phyloP scores from a whole-genome alignment of 257 asterid genomes.

The Nicotiana tabacum region DNA sequence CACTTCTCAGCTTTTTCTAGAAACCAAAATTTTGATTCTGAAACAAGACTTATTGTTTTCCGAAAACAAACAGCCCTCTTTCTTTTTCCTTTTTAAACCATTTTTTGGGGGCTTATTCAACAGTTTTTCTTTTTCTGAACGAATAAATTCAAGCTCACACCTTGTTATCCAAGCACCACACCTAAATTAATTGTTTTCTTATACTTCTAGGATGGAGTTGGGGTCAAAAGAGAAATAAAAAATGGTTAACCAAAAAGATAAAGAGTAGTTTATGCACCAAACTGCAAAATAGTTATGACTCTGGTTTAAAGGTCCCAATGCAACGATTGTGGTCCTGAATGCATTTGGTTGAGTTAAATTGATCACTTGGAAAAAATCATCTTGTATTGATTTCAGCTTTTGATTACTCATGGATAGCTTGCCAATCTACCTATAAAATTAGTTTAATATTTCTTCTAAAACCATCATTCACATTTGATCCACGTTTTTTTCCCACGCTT shows the following conservation, averaged over 20 bases:
- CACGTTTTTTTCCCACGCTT: not conserved
- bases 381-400: not conserved
- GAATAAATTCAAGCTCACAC: not conserved
- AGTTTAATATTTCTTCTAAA: not conserved
- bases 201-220: not conserved
- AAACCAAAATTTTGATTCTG: not conserved
- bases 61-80: not conserved
- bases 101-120: not conserved
- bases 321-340: too few relatives aligned
- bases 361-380: too few relatives aligned
- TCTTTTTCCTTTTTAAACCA: not conserved
- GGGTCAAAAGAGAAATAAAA: not conserved
- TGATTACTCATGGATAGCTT: not conserved
- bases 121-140: not conserved
- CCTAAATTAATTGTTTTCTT: not conserved
- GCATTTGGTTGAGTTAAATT: too few relatives aligned
- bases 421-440: not conserved
- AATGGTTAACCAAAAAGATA: not conserved
- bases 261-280: too few relatives aligned
- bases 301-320: too few relatives aligned
- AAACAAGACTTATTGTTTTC: not conserved
- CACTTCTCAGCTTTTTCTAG: not conserved
- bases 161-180: not conserved
- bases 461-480: not conserved
- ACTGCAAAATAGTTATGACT: too few relatives aligned